Percentiles rank a stretch among this genome's conserved stretches.
Evolutionary conservation across 805 yeast genomes (phyloP).

Genomic region (Myxozyma sirexii): DNA sequence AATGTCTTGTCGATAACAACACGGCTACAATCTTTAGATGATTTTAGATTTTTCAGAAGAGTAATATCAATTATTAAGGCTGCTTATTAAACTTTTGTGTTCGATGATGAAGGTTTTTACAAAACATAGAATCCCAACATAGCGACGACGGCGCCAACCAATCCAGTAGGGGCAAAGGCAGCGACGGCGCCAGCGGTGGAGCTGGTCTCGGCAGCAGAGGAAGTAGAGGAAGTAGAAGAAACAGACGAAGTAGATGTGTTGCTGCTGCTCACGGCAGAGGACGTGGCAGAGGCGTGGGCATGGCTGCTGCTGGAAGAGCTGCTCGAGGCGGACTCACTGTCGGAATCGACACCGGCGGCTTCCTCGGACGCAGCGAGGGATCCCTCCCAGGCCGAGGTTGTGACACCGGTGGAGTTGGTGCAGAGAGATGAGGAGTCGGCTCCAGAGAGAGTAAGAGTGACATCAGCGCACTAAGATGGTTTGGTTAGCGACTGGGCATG

Average conservation of each 20-base stretch:
- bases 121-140: conserved; percentile 7
- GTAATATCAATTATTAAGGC: no score
- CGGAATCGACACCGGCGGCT: conserved; percentile 16
- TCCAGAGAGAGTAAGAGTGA: conserved; percentile 32
- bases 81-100: no score
- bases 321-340: conserved; percentile 6
- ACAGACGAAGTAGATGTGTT: conserved; percentile 28
- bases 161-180: conserved; percentile 9
- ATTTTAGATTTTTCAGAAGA: no score
- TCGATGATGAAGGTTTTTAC: neutral
- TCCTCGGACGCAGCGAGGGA: conserved; percentile 33
- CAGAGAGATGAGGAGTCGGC: conserved; percentile 28
- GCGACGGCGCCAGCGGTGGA: no score
- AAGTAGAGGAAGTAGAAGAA: conserved; percentile 21
- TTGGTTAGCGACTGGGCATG: no score
- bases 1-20: no score
- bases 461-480: conserved; percentile 35
- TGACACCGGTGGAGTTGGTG: conserved; percentile 36
- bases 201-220: no score
- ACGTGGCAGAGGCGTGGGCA: neutral
- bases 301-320: neutral
- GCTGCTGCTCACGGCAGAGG: no score
- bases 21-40: no score
- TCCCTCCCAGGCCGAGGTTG: conserved; percentile 33
- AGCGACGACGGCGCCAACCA: conserved; percentile 19